Evolutionary conservation across 257 asterid species (phyloP).

Genomic region (Dorcoceras hygrometricum): DNA sequence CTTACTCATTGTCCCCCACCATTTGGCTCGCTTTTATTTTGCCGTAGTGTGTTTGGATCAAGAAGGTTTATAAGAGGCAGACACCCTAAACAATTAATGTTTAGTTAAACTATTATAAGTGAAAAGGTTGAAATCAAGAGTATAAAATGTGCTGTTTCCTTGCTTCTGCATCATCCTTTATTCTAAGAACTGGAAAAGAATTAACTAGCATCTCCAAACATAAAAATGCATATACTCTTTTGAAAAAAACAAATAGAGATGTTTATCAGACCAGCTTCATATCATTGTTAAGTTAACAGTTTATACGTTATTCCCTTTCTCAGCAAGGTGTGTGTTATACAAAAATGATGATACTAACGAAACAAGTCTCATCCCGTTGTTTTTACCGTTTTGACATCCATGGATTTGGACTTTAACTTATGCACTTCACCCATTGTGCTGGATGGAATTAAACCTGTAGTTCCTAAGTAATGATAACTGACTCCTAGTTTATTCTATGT

Average conservation of each 20-base stretch:
- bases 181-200: too few relatives aligned
- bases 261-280: too few relatives aligned
- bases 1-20: constrained; percentile 4
- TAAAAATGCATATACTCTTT: neutral
- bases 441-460: neutral
- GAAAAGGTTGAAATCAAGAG: neutral
- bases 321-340: neutral
- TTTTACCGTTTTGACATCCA: neutral
- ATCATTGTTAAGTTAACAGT: too few relatives aligned
- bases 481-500: constrained; percentile 19
- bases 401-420: neutral
- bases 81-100: too few relatives aligned
- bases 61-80: neutral
- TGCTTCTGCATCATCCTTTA: too few relatives aligned
- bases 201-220: neutral
- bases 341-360: neutral
- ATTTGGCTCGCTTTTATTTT: neutral
- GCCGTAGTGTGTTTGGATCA: neutral
- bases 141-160: too few relatives aligned
- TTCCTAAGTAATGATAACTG: neutral
- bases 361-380: neutral
- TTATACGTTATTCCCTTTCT: neutral
- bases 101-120: neutral
- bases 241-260: too few relatives aligned
- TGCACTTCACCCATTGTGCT: neutral